These are phyloP conservation scores for Tephrocybe sp. DNA, from an alignment of 768 basidiomycete species.

Conservation along the genomic window DNA sequence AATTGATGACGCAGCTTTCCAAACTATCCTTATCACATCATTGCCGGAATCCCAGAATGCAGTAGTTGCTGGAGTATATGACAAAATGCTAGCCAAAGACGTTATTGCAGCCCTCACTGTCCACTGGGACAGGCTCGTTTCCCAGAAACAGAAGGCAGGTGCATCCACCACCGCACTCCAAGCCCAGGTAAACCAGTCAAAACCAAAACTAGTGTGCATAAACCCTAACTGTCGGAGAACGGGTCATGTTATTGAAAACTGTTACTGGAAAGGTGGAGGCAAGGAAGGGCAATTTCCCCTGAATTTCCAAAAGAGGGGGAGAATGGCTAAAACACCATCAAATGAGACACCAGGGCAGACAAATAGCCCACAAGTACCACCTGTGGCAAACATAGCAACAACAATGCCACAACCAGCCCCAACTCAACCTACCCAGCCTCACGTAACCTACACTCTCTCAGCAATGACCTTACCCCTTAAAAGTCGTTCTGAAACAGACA, in stretches of 20 bases:
- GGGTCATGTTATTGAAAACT: neutral
- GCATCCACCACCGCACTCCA: neutral
- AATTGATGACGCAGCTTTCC: neutral
- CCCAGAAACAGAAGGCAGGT: neutral
- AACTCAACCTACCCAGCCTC: too few relatives aligned
- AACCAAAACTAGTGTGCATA: neutral
- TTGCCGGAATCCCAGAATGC: neutral
- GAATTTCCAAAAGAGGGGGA: neutral
- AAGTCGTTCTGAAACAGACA: too few relatives aligned
- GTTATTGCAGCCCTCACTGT: neutral
- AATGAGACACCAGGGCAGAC: too few relatives aligned
- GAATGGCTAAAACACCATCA: neutral
- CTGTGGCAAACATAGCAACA: neutral
- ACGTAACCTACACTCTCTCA: neutral
- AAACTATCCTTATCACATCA: neutral
- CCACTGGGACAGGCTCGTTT: neutral
- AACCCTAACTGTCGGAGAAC: neutral
- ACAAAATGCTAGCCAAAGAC: neutral
- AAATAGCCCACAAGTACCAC: too few relatives aligned
- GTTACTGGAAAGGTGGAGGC: neutral
- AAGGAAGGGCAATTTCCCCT: neutral
- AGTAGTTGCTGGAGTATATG: neutral
- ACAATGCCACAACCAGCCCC: neutral
- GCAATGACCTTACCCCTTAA: neutral
- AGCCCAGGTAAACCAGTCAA: neutral